A percentile compares a stretch with the other conserved stretches of the same genome.
Evolutionary conservation across 176 grass and related monocot genomes (phyloP).

Genomic region (Avena atlantica): DNA sequence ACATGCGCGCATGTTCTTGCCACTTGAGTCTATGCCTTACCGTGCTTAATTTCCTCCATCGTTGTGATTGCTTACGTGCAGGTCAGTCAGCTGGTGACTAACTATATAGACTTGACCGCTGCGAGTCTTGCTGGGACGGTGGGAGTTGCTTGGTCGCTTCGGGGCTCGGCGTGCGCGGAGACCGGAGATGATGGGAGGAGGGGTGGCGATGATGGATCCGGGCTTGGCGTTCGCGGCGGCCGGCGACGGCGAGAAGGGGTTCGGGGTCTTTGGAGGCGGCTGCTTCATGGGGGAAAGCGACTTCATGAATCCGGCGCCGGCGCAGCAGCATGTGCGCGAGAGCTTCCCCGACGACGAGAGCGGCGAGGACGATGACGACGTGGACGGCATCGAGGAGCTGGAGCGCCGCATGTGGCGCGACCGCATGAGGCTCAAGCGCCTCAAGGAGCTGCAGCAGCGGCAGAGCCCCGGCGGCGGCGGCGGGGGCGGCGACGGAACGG

Average conservation of each 20-base stretch:
- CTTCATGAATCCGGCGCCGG: constrained; percentile 49
- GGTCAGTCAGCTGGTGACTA: not conserved
- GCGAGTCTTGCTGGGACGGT: not conserved
- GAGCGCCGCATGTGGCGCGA: constrained; percentile 91
- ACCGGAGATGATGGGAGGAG: constrained; percentile 45
- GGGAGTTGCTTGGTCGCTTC: not conserved
- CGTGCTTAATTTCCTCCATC: not conserved
- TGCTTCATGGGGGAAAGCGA: constrained; percentile 54
- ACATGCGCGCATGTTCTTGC: constrained; percentile 29
- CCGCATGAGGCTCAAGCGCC: constrained; percentile 66
- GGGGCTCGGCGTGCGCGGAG: not conserved
- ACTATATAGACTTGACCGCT: not conserved
- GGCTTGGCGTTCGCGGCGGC: constrained; percentile 24
- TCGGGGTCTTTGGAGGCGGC: constrained; percentile 36
- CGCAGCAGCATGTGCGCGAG: constrained; percentile 34
- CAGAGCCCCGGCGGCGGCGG: constrained; percentile 26
- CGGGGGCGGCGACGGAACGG: constrained; percentile 13
- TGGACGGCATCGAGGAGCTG: constrained; percentile 80
- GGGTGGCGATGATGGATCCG: constrained; percentile 23
- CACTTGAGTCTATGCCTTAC: not conserved
- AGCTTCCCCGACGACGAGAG: constrained; percentile 46
- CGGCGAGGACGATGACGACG: constrained; percentile 60
- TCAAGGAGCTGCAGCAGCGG: constrained; percentile 67
- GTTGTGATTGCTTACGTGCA: not conserved
- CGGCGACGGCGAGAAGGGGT: constrained; percentile 3